These are phyloP conservation scores for Monosporascus sp. DNA, from an alignment of 2,329 filamentous ascomycete genomes.

Conservation along the genomic window DNA sequence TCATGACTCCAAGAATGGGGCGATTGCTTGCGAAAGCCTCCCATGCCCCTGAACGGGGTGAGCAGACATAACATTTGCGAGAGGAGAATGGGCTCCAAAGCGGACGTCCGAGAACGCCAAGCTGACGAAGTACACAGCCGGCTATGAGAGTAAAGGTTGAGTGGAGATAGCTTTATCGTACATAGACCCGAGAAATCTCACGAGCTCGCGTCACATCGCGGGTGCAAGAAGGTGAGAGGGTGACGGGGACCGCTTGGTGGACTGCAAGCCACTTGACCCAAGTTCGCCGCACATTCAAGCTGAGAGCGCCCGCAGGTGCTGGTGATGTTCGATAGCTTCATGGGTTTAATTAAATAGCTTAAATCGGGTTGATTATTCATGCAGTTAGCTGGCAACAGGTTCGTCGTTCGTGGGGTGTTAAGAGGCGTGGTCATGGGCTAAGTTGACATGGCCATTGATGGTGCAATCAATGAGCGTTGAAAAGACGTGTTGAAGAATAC, in stretches of 20 bases:
- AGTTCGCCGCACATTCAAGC: too few relatives aligned
- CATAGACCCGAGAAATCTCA: neutral
- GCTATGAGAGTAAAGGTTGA: neutral
- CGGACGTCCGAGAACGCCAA: neutral
- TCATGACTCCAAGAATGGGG: too few relatives aligned
- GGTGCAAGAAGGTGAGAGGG: too few relatives aligned
- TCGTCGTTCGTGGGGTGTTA: neutral
- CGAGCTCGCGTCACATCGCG: too few relatives aligned
- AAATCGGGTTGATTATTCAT: neutral
- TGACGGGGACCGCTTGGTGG: neutral
- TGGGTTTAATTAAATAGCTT: neutral
- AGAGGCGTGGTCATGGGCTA: neutral
- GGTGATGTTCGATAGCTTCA: neutral
- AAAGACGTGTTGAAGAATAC: too few relatives aligned
- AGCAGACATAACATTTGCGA: neutral
- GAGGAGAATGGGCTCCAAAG: neutral
- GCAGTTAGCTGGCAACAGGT: neutral
- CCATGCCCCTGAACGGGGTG: neutral
- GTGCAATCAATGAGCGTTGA: too few relatives aligned
- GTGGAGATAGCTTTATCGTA: neutral
- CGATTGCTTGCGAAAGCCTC: too few relatives aligned
- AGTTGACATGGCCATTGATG: neutral
- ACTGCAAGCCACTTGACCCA: neutral
- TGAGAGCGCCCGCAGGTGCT: too few relatives aligned
- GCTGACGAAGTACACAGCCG: neutral